Conservation (phyloP, 192 early-diverging fungal genomes). For the Neocallimastix lanati region DNA sequence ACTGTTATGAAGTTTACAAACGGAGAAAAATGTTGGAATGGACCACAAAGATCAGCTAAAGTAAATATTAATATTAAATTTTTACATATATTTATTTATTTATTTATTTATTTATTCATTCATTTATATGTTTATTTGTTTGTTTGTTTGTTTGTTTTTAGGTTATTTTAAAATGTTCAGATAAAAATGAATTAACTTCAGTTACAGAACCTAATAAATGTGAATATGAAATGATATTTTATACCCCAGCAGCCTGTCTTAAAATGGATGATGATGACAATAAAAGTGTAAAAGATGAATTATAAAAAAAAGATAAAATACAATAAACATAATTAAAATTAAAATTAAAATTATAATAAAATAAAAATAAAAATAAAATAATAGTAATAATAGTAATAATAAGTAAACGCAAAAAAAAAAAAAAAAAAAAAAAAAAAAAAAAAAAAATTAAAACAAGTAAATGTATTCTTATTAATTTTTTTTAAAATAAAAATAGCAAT, state of each 20-base stretch:
- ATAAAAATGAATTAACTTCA: constrained; percentile 36
- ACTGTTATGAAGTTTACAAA: constrained; percentile 40
- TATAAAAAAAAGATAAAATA: constrained; percentile 4
- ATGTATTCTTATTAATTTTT: too few species aligned
- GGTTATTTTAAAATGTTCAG: constrained; percentile 56
- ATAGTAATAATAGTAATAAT: too few species aligned
- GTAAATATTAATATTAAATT: constrained; percentile 5
- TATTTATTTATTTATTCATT: background rate
- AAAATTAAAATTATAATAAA: too few species aligned
- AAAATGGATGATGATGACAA: background rate
- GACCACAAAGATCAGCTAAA: constrained; percentile 61
- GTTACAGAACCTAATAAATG: constrained; percentile 86
- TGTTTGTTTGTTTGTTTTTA: background rate
- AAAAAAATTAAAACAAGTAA: too few species aligned
- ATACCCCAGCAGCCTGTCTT: constrained; percentile 64
- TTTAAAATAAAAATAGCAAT: too few species aligned
- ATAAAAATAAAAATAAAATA: too few species aligned
- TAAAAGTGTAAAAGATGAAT: constrained; percentile 4
- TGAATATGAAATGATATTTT: constrained; percentile 63
- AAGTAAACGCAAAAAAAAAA: too few species aligned
- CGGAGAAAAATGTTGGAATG: constrained; percentile 88
- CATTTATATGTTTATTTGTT: constrained; percentile 3
- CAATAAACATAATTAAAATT: too few species aligned
- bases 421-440: too few species aligned
- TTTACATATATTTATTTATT: constrained; percentile 8